phyloP scores from a whole-genome alignment of 148 eudicot genomes.

The Silene latifolia region DNA sequence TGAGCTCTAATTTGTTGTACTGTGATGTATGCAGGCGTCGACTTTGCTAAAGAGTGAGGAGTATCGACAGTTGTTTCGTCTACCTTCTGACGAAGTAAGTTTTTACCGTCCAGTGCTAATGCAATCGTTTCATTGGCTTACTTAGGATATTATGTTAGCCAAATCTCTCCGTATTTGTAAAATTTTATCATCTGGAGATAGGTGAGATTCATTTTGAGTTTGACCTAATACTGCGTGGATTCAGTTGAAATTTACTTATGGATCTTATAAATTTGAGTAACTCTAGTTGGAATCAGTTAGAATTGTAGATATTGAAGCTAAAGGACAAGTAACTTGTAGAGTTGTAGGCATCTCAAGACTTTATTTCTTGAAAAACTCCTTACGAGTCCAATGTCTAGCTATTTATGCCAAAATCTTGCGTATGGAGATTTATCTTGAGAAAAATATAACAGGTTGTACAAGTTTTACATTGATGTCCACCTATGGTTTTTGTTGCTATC shows the following conservation, averaged over 20 bases:
- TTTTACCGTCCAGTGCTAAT: background rate
- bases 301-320: too few relatives aligned
- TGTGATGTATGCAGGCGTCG: constrained; percentile 19
- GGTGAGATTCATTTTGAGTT: background rate
- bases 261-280: background rate
- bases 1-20: background rate
- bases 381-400: too few relatives aligned
- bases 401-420: too few relatives aligned
- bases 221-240: constrained; percentile 1
- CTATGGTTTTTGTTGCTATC: too few relatives aligned
- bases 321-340: too few relatives aligned
- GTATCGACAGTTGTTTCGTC: constrained; percentile 86
- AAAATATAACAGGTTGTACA: too few relatives aligned
- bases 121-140: background rate
- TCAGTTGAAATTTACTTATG: background rate
- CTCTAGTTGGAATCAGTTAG: background rate
- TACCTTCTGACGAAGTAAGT: constrained; percentile 77
- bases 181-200: background rate
- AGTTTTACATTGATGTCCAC: too few relatives aligned
- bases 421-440: too few relatives aligned
- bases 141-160: background rate
- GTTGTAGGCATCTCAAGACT: too few relatives aligned
- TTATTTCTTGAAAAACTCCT: too few relatives aligned
- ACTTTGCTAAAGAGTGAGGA: constrained; percentile 57
- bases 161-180: background rate